Percentiles rank a stretch among this genome's conserved stretches.
Evolutionary conservation across 2,329 filamentous ascomycete species (phyloP).

Genomic region (Paecilomyces sp.): DNA sequence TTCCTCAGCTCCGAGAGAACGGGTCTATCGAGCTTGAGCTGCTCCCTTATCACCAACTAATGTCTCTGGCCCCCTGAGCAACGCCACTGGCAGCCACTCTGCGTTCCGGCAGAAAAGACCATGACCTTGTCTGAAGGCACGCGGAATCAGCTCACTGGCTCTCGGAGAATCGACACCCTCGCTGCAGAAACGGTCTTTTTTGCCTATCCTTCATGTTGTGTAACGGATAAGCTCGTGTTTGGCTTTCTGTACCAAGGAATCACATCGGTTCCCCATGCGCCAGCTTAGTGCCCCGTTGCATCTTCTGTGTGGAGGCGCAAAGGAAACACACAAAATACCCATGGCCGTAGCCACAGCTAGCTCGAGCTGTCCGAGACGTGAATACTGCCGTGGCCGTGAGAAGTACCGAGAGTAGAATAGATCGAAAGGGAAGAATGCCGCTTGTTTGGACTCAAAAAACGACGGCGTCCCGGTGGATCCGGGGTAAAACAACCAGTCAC

Average conservation of each 20-base stretch:
- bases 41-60: neutral
- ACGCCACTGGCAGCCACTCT: neutral
- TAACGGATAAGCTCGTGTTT: neutral
- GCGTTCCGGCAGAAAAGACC: neutral
- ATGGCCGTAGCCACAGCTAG: neutral
- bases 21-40: neutral
- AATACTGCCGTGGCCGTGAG: neutral
- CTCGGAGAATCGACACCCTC: neutral
- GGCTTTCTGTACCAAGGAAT: neutral
- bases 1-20: neutral
- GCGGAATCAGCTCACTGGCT: neutral
- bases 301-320: neutral
- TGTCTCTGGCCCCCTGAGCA: neutral
- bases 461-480: neutral
- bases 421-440: neutral
- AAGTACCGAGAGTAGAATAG: neutral
- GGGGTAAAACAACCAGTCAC: neutral
- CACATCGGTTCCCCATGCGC: neutral
- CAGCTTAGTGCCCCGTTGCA: neutral
- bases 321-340: neutral
- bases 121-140: neutral
- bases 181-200: neutral
- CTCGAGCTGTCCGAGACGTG: neutral
- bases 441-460: neutral
- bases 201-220: neutral